Evolutionary conservation across 257 asterid species (phyloP), one percentile per base, ranked within the genome.

Genomic region (Jacaranda copaia): DNA sequence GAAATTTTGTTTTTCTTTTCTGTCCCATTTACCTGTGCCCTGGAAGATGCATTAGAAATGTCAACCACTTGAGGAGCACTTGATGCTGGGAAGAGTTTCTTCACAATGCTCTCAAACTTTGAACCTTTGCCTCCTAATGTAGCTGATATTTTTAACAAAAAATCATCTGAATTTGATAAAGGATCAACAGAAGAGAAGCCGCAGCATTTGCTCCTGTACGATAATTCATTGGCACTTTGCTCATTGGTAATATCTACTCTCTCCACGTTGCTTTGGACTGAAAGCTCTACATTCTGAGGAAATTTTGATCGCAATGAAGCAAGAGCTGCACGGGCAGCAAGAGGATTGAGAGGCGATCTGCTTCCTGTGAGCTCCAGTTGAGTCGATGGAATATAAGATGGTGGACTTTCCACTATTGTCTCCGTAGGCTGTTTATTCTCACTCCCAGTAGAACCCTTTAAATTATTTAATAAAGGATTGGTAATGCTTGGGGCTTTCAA

Each of bases 271-370:
- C 79, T 55, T 19, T 59, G 68, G 49, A 52, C 43, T 46, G 80
- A 71, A 70, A 75, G 65, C 46, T 70, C 46, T 13, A 57, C 68
- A 60, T 40, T 72, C 58, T 68, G 81, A 75, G 87, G 84, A 75
- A 48, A 70, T 52, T 83, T 81, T 35, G 89, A 84, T 84, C 85
- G 83, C 66, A 80, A 60, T 58, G 87, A 87, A 80, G 95, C 95
- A 55, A 89, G 90, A 81, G 90, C 90, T 73, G 95, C 95, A 80
- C 92, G 84, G 78, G 92, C 88, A 70, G 95, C 92, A 73, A 86
- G 90, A 73, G 91, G 92, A 76, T 68, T 87, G 82, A 75, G 80
- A 79, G 70, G 84, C 12, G 83, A 72, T 77, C 78, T 80, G 83
- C 62, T 77, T 62, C 78, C 84, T 38, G 18, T 49, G 69, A 61